Evolutionary conservation across 2,329 filamentous ascomycete genomes (phyloP).

Genomic region (Dothistroma pini): DNA sequence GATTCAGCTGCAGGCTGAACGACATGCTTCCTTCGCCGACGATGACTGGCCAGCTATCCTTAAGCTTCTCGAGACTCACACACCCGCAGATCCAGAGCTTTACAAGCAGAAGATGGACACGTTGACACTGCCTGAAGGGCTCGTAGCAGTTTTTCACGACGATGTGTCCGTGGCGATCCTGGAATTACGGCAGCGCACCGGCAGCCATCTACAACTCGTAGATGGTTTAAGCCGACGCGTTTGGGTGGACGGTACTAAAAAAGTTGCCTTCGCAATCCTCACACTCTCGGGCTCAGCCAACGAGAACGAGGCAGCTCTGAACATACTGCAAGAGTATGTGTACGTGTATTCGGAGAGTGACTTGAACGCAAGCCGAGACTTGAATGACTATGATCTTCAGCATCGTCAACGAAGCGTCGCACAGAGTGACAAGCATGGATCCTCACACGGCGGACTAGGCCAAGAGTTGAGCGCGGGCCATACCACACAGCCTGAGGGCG

Average conservation of each 20-base stretch:
- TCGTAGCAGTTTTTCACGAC: constrained; percentile 19
- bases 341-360: neutral
- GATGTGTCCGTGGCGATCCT: constrained; percentile 21
- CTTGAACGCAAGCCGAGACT: neutral
- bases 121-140: constrained; percentile 21
- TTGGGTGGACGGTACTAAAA: neutral
- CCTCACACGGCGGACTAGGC: neutral
- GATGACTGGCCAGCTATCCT: constrained; percentile 18
- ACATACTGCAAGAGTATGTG: constrained; percentile 9
- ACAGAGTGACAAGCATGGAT: neutral
- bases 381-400: constrained; percentile 4
- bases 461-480: neutral
- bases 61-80: constrained; percentile 18
- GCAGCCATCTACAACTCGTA: constrained; percentile 27
- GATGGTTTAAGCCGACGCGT: neutral
- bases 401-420: neutral
- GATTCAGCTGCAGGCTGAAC: constrained; percentile 7
- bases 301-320: constrained; percentile 5
- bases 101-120: constrained; percentile 23
- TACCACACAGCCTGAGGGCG: neutral
- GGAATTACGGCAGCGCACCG: constrained; percentile 32
- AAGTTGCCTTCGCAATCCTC: neutral
- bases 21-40: constrained; percentile 2
- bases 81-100: constrained; percentile 7
- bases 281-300: neutral